Conservation (phyloP, 345 rosid genomes). For the Hibiscus trionum region DNA sequence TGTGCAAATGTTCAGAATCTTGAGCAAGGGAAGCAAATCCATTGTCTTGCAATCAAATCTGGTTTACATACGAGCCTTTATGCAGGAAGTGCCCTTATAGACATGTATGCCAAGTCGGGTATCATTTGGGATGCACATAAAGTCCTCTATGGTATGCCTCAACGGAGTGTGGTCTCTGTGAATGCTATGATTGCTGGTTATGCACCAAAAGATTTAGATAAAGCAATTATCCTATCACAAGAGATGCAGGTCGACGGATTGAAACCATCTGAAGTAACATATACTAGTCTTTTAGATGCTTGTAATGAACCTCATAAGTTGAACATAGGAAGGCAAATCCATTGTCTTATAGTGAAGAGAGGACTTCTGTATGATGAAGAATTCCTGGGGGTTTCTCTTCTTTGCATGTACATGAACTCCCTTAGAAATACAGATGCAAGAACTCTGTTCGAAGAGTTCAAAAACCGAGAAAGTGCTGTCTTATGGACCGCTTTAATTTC, state of each 20-base stretch:
- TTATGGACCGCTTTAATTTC: conserved; percentile 84
- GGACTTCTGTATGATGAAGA: conserved; percentile 55
- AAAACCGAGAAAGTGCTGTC: conserved; percentile 48
- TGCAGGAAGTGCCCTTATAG: conserved; percentile 78
- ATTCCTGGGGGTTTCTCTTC: conserved; percentile 57
- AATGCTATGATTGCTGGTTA: conserved; percentile 81
- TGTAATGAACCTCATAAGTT: conserved; percentile 47
- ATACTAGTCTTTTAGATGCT: conserved; percentile 70
- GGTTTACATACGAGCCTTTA: conserved; percentile 67
- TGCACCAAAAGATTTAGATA: conserved; percentile 41
- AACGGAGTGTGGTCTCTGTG: conserved; percentile 56
- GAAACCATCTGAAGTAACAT: conserved; percentile 64
- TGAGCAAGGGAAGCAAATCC: conserved; percentile 52
- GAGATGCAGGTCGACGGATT: conserved; percentile 53
- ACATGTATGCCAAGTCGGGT: conserved; percentile 77
- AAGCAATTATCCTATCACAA: conserved; percentile 44
- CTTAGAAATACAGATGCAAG: conserved; percentile 43
- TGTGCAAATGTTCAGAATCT: conserved; percentile 61
- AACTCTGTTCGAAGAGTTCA: conserved; percentile 52
- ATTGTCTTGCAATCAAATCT: conserved; percentile 57
- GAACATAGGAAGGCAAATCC: conserved; percentile 56
- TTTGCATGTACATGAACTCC: conserved; percentile 72
- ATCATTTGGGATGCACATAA: conserved; percentile 33
- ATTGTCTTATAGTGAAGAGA: conserved; percentile 47
- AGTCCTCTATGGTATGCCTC: conserved; percentile 49